A percentile compares a stretch with the other conserved stretches of the same genome.
Conservation (phyloP, 257 asterid species). For the Fraxinus anomala region DNA sequence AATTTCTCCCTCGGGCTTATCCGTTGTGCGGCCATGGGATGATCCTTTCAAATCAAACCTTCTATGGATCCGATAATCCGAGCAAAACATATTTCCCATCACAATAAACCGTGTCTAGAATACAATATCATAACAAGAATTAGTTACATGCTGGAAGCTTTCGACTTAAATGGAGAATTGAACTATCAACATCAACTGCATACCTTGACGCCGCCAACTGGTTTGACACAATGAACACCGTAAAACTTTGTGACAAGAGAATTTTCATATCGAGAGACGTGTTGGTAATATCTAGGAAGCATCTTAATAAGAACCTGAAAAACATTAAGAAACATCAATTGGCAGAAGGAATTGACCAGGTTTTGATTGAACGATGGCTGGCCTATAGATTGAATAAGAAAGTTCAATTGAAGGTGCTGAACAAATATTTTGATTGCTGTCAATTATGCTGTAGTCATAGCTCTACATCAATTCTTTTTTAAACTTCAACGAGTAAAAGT, state of each 20-base stretch:
- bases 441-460: neutral
- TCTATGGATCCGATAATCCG: constrained; percentile 88
- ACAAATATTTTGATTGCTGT: neutral
- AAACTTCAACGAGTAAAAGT: constrained; percentile 26
- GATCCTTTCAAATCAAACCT: constrained; percentile 95
- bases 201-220: constrained; percentile 70
- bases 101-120: constrained; percentile 86
- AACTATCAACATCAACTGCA: neutral
- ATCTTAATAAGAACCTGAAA: constrained; percentile 72
- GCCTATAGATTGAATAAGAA: constrained; percentile 11
- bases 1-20: constrained; percentile 72
- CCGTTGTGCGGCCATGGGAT: constrained; percentile 87
- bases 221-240: constrained; percentile 77
- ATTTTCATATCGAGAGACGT: constrained; percentile 57
- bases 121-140: constrained; percentile 10
- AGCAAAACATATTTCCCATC: constrained; percentile 95
- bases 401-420: constrained; percentile 10
- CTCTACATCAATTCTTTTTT: neutral
- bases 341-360: constrained; percentile 7
- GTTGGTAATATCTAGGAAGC: constrained; percentile 65
- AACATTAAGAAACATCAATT: constrained; percentile 23
- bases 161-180: neutral
- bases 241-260: constrained; percentile 66
- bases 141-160: constrained; percentile 5
- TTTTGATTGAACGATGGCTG: neutral